Evolutionary conservation across 1,284 basidiomycete genomes (phyloP), one percentile per base, ranked within the genome.

Genomic region (Leccinum angustisporum): DNA sequence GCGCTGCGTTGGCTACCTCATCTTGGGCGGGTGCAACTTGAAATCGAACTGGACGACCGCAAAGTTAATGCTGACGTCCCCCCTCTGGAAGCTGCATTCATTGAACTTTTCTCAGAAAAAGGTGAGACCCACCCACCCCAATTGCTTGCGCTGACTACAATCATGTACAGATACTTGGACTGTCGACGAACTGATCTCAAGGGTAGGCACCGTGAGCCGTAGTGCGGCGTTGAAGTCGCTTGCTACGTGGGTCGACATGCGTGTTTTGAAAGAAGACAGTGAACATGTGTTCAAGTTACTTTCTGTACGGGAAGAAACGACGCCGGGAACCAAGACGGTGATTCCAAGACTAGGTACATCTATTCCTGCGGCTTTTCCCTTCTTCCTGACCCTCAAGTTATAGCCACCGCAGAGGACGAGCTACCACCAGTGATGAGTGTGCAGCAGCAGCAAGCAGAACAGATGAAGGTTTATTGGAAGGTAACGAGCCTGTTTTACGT

Each of bases 401-500:
- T 56, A 73, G 72, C 62, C 40, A 56, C 62, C 3, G 56, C 46
- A 54, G 75, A 79, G 38, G 80, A 83, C 4, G 86, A 88, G 52
- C 67, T 78, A 4, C 79, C 83, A 1, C 76, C 86, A 0, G 76
- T 86, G 3, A 73, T 82, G 38, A 83, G 81, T 43, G 79, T 83
- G n/a, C 87, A 91, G 65, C 87, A 91, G 52, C 87, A 92, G 60
- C 88, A 92, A 70, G 87, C 88, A 0, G 92, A 91, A 67, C 88
- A 93, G 75, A 92, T 94, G 90, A 83, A 81, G 63, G 82, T 93
- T 2, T 92, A 87, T 72, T 95, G 92, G 92, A 92, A 90, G 83
- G 93, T 91, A 61, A 38, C 79, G 69, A 36, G n/a, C 30, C 30
- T 14, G 25, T 27, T 16, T 27, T 27, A 50, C 48, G 1, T 14